A percentile compares a stretch with the other conserved stretches of the same genome.
phyloP scores from a whole-genome alignment of 768 basidiomycete genomes.

The Suillus decipiens region DNA sequence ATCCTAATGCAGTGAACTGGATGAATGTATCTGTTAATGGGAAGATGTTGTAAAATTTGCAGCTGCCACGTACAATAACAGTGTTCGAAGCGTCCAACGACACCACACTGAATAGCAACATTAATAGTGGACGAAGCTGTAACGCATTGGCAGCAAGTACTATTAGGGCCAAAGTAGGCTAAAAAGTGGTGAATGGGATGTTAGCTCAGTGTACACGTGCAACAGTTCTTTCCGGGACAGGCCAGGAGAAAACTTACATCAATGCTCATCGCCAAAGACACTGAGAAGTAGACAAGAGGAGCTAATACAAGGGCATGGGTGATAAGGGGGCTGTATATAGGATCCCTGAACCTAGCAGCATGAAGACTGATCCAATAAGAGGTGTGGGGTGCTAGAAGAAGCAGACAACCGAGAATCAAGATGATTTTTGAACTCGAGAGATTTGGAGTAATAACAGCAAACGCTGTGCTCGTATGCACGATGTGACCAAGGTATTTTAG shows the following conservation, averaged over 20 bases:
- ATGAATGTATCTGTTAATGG: not conserved
- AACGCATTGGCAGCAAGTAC: constrained; percentile 28
- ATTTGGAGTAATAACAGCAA: constrained; percentile 34
- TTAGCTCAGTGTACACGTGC: not conserved
- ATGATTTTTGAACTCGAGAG: constrained; percentile 28
- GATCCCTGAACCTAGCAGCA: constrained; percentile 54
- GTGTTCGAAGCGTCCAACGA: constrained; percentile 24
- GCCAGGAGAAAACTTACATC: constrained; percentile 36
- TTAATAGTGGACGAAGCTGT: constrained; percentile 27
- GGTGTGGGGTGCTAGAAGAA: constrained; percentile 57
- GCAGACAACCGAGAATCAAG: constrained; percentile 38
- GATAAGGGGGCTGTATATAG: constrained; percentile 56
- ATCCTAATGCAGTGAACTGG: constrained; percentile 29
- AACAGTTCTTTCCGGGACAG: not conserved
- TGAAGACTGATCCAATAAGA: constrained; percentile 66
- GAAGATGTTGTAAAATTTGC: not conserved
- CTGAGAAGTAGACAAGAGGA: constrained; percentile 56
- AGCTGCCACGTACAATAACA: constrained; percentile 21
- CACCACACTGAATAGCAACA: constrained; percentile 16
- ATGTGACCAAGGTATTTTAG: constrained; percentile 47
- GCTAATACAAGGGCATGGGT: constrained; percentile 59
- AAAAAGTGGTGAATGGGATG: not conserved
- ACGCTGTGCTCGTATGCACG: constrained; percentile 37
- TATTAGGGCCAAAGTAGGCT: constrained; percentile 28
- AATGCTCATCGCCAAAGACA: constrained; percentile 44